Conservation (phyloP, 257 asterid genomes). For the Salvia splendens region DNA sequence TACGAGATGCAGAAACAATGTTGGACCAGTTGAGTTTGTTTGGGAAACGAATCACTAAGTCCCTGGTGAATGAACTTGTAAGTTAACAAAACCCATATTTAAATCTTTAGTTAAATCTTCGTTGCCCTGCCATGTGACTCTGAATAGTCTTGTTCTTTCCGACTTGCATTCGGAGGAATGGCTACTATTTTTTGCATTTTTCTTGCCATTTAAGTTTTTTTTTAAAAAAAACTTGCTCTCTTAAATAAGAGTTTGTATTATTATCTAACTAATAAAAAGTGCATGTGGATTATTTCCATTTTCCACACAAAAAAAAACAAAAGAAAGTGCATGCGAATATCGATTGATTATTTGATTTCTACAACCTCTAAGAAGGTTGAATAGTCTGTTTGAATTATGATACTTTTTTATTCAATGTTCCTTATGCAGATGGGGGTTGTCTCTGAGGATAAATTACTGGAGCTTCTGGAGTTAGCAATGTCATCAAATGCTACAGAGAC, state of each 20-base stretch:
- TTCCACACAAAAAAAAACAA: no score
- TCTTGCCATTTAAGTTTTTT: background rate
- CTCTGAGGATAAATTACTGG: constrained; percentile 90
- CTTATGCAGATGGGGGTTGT: constrained; percentile 84
- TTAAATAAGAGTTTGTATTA: background rate
- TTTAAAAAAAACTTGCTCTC: background rate
- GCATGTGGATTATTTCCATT: background rate
- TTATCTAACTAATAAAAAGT: background rate
- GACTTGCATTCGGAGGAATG: background rate
- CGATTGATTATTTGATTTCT: constrained; percentile 2
- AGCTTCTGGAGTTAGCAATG: constrained; percentile 92
- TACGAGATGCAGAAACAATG: constrained; percentile 95
- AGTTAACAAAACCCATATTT: constrained; percentile 38
- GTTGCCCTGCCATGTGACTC: background rate
- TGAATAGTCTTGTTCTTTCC: background rate
- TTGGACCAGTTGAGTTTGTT: constrained; percentile 91
- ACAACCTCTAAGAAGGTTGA: background rate
- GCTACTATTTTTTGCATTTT: background rate
- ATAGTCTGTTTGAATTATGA: background rate
- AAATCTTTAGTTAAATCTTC: background rate
- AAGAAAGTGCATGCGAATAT: background rate
- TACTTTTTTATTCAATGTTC: background rate
- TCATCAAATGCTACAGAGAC: constrained; percentile 95
- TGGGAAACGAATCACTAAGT: constrained; percentile 75
- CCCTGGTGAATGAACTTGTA: constrained; percentile 95